Evolutionary conservation across 1,284 basidiomycete species (phyloP).

Genomic region (Leccinum fallax): DNA sequence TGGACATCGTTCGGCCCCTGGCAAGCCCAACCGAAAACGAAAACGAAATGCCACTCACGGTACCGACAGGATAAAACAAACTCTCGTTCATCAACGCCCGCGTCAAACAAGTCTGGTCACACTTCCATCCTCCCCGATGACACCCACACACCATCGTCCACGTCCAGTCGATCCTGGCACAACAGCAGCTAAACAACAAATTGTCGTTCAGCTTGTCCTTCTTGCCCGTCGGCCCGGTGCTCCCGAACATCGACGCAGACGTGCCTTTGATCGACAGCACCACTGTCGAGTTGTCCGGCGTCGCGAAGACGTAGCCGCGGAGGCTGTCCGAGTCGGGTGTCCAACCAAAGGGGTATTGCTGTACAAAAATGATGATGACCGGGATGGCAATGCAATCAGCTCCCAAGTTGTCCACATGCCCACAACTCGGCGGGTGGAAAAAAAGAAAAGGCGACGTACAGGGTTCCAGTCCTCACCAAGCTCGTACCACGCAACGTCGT

Average conservation of each 20-base stretch:
- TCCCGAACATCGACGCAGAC: constrained; percentile 76
- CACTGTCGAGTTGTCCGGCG: constrained; percentile 81
- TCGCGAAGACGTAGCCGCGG: constrained; percentile 89
- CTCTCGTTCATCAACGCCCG: constrained; percentile 79
- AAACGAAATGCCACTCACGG: constrained; percentile 46
- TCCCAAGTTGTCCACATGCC: background rate
- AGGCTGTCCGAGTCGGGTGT: constrained; percentile 86
- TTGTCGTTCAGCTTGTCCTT: constrained; percentile 98
- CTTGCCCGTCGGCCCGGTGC: constrained; percentile 82
- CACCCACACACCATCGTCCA: constrained; percentile 97
- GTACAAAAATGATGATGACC: background rate
- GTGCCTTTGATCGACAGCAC: constrained; percentile 96
- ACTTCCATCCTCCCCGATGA: constrained; percentile 81
- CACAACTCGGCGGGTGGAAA: background rate
- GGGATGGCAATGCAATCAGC: background rate
- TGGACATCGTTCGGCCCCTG: background rate
- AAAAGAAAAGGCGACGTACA: constrained; percentile 42
- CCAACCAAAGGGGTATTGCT: constrained; percentile 93
- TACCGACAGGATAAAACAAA: constrained; percentile 88
- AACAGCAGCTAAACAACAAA: constrained; percentile 97
- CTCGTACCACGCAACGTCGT: constrained; percentile 78
- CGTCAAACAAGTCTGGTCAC: constrained; percentile 84
- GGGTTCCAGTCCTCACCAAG: constrained; percentile 64
- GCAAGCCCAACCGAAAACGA: background rate
- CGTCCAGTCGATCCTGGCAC: constrained; percentile 90